Evolutionary conservation across 192 early-diverging fungal genomes (phyloP).

Genomic region (Coemansia sp.): DNA sequence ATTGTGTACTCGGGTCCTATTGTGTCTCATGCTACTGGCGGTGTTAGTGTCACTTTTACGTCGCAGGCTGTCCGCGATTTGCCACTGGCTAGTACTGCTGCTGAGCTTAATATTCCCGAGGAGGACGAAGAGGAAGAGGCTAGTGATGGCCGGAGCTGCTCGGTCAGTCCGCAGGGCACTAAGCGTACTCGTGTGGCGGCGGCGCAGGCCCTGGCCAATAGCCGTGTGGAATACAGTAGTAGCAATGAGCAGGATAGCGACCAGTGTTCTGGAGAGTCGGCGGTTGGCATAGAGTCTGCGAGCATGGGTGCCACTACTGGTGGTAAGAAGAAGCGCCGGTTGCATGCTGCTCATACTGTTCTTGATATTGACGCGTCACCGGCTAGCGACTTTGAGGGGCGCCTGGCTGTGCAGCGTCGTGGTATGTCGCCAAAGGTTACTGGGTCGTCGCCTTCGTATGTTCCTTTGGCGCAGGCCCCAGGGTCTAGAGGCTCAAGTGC

Average conservation of each 20-base stretch:
- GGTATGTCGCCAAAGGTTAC: not conserved
- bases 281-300: slow-evolving; percentile 4
- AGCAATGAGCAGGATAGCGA: not conserved
- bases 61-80: slow-evolving; percentile 48
- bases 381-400: not conserved
- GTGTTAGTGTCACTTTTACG: slow-evolving; percentile 54
- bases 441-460: not conserved
- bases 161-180: slow-evolving; percentile 13
- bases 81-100: slow-evolving; percentile 19
- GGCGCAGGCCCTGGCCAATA: too few species aligned
- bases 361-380: slow-evolving; percentile 18
- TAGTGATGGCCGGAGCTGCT: not conserved
- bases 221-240: not conserved
- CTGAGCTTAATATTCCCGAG: slow-evolving; percentile 19
- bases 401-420: too few species aligned
- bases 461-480: not conserved
- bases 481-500: slow-evolving; percentile 1
- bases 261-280: not conserved
- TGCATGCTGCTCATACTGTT: slow-evolving; percentile 34
- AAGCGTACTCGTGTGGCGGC: slow-evolving; percentile 26
- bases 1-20: slow-evolving; percentile 51
- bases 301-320: not conserved
- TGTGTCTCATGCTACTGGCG: slow-evolving; percentile 42
- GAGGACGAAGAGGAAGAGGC: slow-evolving; percentile 12
- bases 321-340: slow-evolving; percentile 46